phyloP scores from a whole-genome alignment of 805 yeast species.

The Starmerella davenportii region DNA sequence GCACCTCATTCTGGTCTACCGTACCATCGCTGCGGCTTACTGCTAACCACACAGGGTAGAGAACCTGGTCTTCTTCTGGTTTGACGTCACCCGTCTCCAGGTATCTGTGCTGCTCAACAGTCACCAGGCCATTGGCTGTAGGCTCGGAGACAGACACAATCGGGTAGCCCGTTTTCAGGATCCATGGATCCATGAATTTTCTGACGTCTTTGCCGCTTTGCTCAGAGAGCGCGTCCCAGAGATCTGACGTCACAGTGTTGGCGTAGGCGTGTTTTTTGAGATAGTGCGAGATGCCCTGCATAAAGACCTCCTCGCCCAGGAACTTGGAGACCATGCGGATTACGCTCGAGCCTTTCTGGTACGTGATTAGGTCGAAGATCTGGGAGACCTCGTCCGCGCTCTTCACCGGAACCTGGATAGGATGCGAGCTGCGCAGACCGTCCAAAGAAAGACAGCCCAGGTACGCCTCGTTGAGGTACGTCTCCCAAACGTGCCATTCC shows the following conservation, averaged over 20 bases:
- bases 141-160: conserved; percentile 34
- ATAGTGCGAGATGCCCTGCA: conserved; percentile 56
- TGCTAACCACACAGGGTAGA: conserved; percentile 40
- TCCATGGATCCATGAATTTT: conserved; percentile 52
- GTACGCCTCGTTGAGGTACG: conserved; percentile 58
- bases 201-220: conserved; percentile 46
- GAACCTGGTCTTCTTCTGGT: conserved; percentile 37
- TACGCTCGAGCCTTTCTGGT: conserved; percentile 63
- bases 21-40: conserved; percentile 38
- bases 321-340: conserved; percentile 59
- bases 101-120: conserved; percentile 41
- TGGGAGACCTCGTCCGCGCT: conserved; percentile 67
- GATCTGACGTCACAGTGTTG: conserved; percentile 57
- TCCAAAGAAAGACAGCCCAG: conserved; percentile 62
- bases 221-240: conserved; percentile 50
- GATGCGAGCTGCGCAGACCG: conserved; percentile 54
- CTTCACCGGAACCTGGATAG: conserved; percentile 64
- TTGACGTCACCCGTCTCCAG: conserved; percentile 43
- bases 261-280: conserved; percentile 43
- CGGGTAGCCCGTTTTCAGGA: conserved; percentile 57
- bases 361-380: conserved; percentile 66
- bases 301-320: conserved; percentile 49
- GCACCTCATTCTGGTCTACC: conserved; percentile 36
- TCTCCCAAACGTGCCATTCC: conserved; percentile 65
- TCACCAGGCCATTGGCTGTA: conserved; percentile 9